Base-by-base conservation (phyloP, 176 grass and related monocot species). In the Olyra latifolia region DNA sequence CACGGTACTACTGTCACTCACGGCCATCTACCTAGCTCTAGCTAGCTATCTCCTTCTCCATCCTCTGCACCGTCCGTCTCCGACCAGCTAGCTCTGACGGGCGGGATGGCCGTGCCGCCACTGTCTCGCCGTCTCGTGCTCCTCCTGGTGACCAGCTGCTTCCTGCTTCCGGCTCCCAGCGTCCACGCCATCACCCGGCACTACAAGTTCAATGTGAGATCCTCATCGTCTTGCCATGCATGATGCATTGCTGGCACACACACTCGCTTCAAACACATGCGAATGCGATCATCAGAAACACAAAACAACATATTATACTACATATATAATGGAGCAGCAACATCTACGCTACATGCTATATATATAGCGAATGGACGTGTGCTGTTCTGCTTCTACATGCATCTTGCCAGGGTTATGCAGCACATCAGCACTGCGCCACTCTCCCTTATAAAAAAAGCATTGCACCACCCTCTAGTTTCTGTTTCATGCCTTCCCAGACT, bases 151-250 rank as follows among this genome's bases (percentile, higher is more conserved):
- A 46, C 59, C 23, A 79, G 62, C 61, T 84, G 64, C 64, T n/a
- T 84, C 74, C 75, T 92, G 50, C 77, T 92, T 68, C 87, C 75
- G 20, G 72, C 56, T 27, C 74, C 83, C 22, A 61, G 74, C 54
- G 28, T 68, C 13, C 70, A 90, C 27, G 87, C 71, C 23, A 57
- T 62, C 68, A 88, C 74, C 62, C 87, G 90, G 16, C 79, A 92
- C 42, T 96, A 96, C 82, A 88, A 92, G 75, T 92, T 96, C 82
- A 74, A 96, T 83, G 90, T 90, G 73, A 92, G 87, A 82, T 66
- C 13, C 60, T 67, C 28, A 17, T 49, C 22, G 49, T 74, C 43
- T 63, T 39, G 25, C 42, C 45, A 56, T 24, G 54, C 54, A 56
- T 56, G 10, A 35, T 35, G 32, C 32, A 35, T 35, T 35, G 32